Base-by-base conservation (phyloP, 306 rosid genomes). In the Dalbergia cochinchinensis region DNA sequence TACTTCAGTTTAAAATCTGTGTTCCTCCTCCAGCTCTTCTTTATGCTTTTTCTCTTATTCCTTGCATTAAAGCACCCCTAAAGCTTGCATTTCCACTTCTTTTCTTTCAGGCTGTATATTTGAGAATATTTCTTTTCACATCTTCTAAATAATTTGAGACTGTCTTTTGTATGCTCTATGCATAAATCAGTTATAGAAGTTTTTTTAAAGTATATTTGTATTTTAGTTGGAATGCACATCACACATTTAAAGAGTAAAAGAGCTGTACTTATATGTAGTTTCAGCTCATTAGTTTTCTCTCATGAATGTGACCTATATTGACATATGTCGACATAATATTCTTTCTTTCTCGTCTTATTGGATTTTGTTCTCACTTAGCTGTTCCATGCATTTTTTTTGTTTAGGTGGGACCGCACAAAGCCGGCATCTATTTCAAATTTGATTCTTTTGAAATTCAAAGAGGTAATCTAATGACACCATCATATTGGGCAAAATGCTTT, bases 381-480 rank as follows among this genome's bases (percentile, higher is more conserved):
- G 34, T 41, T 74, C 9, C 57, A 13, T 31, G 20, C 57, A 6
- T 74, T 74, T 41, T 69, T 58, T 58, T 60, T 39, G 70, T 79
- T 75, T 55, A 94, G 98, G 94, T 94, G 98, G 98, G 94, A 94
- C 80, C 3, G 19, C 57, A 78, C 87, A 69, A 91, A 94, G 80
- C 94, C 97, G 0, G 97, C 99, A 26, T 80, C 91, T 54, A 82
- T 91, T 73, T 85, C 94, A 72, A 94, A 92, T 84, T 81, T 94
- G 61, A 88, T 94, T 83, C 94, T 94, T 22, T 68, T 94, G 82
- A 94, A 92, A 87, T 94, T 94, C 79, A 85, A 83, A 55, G 99
- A 94, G 97, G 99, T 94, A 88, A 80, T 64, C 71, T 16, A 31
- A 45, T 22, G 6, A 61, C 58, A 77, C 12, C 75, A 63, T 71